Base-by-base conservation (phyloP, 2,329 filamentous ascomycete genomes). In the Talaromyces marneffei region DNA sequence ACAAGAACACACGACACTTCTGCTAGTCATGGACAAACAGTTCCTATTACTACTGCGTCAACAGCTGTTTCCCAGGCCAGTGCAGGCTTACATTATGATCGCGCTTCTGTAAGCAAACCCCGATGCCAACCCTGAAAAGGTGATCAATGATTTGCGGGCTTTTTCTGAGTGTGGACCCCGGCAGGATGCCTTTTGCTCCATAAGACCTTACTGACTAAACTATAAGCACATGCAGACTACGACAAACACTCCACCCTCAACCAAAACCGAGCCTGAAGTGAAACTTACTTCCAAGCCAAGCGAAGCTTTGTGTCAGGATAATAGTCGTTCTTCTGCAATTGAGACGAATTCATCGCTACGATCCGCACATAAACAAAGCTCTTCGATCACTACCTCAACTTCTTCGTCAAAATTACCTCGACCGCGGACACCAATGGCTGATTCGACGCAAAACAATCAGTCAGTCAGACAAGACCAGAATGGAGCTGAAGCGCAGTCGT, bases 161-260 rank as follows among this genome's bases (percentile, higher is more conserved):
- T 59, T 59, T 59, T 37, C 46, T 59, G 23, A 37, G 57, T 33
- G 56, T 59, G 57, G 57, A 59, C 42, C 57, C 29, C 46, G 59
- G 52, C 59, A 60, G 59, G 50, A 40, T 39, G 52, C 33, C 39
- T 55, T 56, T 37, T 42, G 58, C 58, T 60, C 58, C 58, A 60
- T 60, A 42, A 60, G 61, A 61, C 56, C 58, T 63, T 59, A 53
- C 57, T 59, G 57, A 59, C 50, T 62, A 62, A 62, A 48, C 57
- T 57, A 59, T 63, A 59, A 55, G 31, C 44, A 58, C 56, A 23
- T 59, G 57, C 56, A 64, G 56, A 60, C 60, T 31, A 53, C 57
- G 12, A 52, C 31, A 23, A 56, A 56, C 60, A 42, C 62, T 62
- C 60, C 63, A 63, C 55, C 59, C 59, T 54, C 56, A 54, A 40